These are phyloP conservation scores for Trichaptum fuscoviolaceum DNA, from an alignment of 768 basidiomycete species.

Conservation along the genomic window DNA sequence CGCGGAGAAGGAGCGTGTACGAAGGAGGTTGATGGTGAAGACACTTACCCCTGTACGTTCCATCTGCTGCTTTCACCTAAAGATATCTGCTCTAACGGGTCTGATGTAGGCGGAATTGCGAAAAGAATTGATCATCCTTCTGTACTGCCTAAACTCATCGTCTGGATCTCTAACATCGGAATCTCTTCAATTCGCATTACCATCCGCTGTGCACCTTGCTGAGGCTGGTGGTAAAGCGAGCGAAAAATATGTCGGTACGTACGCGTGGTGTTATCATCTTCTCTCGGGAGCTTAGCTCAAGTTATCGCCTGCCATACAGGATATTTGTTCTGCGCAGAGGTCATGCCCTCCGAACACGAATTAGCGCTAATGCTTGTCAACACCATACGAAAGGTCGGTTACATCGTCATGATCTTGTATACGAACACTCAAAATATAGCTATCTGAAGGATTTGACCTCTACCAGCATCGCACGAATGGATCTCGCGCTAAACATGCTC, in stretches of 20 bases:
- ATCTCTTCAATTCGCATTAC: slow-evolving; percentile 66
- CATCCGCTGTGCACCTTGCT: slow-evolving; percentile 71
- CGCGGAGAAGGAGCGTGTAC: slow-evolving; percentile 53
- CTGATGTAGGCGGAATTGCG: slow-evolving; percentile 51
- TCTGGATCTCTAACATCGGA: slow-evolving; percentile 36
- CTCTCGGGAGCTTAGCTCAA: slow-evolving; percentile 6
- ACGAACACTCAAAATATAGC: neutral
- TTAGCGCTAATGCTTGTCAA: slow-evolving; percentile 82
- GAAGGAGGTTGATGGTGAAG: slow-evolving; percentile 45
- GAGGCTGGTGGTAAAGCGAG: slow-evolving; percentile 57
- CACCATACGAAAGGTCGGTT: slow-evolving; percentile 68
- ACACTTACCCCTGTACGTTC: slow-evolving; percentile 50
- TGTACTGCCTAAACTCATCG: slow-evolving; percentile 60
- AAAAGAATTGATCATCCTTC: slow-evolving; percentile 60
- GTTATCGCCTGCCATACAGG: slow-evolving; percentile 35
- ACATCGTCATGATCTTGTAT: neutral
- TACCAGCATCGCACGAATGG: slow-evolving; percentile 47
- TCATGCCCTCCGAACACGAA: slow-evolving; percentile 67
- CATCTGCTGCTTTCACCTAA: neutral
- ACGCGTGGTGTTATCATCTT: neutral
- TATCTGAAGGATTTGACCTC: slow-evolving; percentile 67
- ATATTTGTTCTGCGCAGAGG: slow-evolving; percentile 70
- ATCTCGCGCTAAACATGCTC: slow-evolving; percentile 67
- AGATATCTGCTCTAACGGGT: slow-evolving; percentile 2
- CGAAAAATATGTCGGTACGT: slow-evolving; percentile 63